A percentile compares a stretch with the other conserved stretches of the same genome.
Conservation (phyloP, 2,329 filamentous ascomycete genomes). For the Colletotrichum cordylinicola region DNA sequence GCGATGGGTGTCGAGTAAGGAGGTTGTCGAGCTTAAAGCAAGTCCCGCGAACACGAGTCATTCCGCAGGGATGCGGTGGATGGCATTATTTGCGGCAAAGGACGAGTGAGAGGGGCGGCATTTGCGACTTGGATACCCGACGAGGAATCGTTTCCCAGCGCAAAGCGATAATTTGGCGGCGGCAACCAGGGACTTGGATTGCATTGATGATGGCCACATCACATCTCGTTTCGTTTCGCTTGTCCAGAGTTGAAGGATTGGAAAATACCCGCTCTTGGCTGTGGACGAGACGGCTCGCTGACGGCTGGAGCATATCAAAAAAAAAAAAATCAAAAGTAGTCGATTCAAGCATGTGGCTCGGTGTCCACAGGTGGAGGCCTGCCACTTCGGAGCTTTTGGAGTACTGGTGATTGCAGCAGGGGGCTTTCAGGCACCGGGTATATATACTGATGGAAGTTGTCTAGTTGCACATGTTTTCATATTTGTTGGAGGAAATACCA, state of each 20-base stretch:
- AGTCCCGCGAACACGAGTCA: background rate
- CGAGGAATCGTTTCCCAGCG: background rate
- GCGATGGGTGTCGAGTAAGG: background rate
- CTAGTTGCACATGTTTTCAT: slow-evolving; percentile 7
- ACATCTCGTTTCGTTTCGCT: background rate
- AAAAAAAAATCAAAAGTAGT: slow-evolving; percentile 7
- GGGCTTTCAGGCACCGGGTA: slow-evolving; percentile 6
- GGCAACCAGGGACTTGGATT: background rate
- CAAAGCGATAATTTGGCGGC: background rate
- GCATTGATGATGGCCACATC: background rate
- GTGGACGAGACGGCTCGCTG: background rate
- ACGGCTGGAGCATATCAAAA: background rate
- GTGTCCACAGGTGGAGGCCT: background rate
- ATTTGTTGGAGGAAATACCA: slow-evolving; percentile 17
- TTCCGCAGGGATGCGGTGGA: background rate
- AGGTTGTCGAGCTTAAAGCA: background rate
- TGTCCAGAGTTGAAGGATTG: background rate
- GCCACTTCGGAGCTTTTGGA: slow-evolving; percentile 6
- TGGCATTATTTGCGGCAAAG: background rate
- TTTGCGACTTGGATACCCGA: background rate
- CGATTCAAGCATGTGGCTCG: background rate
- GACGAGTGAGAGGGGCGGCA: background rate
- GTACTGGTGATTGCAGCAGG: background rate
- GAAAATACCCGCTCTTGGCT: background rate
- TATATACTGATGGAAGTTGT: background rate